phyloP scores from a whole-genome alignment of 352 stramenopile genomes.

The Globisporangium apiculatum region DNA sequence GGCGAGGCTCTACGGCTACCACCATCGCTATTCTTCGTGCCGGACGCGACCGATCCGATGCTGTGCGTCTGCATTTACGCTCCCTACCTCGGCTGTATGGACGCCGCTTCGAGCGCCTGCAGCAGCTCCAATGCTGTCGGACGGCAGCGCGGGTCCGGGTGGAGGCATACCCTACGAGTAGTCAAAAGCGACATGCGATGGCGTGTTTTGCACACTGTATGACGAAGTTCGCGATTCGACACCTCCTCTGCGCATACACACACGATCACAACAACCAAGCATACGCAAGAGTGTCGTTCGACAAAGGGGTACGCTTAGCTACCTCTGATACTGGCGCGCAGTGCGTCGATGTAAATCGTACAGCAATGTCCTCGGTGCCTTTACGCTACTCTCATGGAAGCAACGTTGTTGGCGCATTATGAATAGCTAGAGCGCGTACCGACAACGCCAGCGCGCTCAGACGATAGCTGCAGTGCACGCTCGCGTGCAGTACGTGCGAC shows the following conservation, averaged over 20 bases:
- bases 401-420: no score
- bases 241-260: no score
- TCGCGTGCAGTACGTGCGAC: slow-evolving; percentile 14
- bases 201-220: no score
- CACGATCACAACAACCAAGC: no score
- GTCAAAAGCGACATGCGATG: slow-evolving; percentile 42
- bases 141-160: slow-evolving; percentile 54
- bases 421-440: slow-evolving; percentile 7
- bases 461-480: slow-evolving; percentile 12
- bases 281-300: no score
- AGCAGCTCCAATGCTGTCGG: slow-evolving; percentile 54
- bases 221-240: no score
- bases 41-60: neutral
- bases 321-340: no score
- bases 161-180: slow-evolving; percentile 48
- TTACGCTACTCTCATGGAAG: no score
- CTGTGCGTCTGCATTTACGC: neutral
- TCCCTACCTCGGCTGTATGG: slow-evolving; percentile 8
- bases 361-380: no score
- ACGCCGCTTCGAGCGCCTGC: slow-evolving; percentile 37
- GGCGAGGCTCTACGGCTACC: neutral
- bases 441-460: slow-evolving; percentile 8
- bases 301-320: no score
- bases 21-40: neutral
- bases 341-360: no score